Evolutionary conservation across 2,329 filamentous ascomycete genomes (phyloP), one percentile per base, ranked within the genome.

Genomic region (Shiraia sp.): DNA sequence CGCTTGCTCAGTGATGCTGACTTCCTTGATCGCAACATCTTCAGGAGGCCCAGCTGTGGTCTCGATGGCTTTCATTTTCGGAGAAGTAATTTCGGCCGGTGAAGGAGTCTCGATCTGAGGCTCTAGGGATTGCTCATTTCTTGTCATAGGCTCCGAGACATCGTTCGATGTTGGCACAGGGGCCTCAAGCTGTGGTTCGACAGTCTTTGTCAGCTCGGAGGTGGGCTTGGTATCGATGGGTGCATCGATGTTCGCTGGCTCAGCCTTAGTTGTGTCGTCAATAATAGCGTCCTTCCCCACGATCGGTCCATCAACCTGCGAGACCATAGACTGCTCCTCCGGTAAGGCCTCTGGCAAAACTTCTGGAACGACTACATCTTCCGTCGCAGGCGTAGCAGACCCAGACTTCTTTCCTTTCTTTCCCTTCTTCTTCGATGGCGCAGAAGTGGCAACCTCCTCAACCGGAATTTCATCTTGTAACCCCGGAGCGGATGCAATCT

Each of bases 391-490:
- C 17, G 45, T 51, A 13, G 43, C 37, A 15, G 33, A 9, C 10
- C 33, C 44, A 14, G 55, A 51, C 12, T 51, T 45, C 27, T 57
- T 59, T 15, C 35, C 49, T 42, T 59, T 57, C 43, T 59, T 57
- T 19, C 48, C 49, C 17, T 35, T 52, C 31, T 61, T 59, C 42
- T 51, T 48, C 7, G 40, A 42, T 7, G 46, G 40, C 6, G 26
- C 32, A 6, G 45, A 40, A 2, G 22, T 7, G 10, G 41, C 13
- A 15, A 32, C 14, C 16, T 28, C 45, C 17, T 40, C 46, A 7
- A 32, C 13, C 14, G 35, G 28, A 16, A 40, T n/a, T 9, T 47
- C 44, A 1, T 15, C 16, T n/a, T 38, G 36, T 24, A 23, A 23
- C 6, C 25, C 33, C 34, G 53, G 47, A 14, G 53, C 51, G 32